Evolutionary conservation across 306 rosid genomes (phyloP).

Genomic region (Cucurbita argyrosperma): DNA sequence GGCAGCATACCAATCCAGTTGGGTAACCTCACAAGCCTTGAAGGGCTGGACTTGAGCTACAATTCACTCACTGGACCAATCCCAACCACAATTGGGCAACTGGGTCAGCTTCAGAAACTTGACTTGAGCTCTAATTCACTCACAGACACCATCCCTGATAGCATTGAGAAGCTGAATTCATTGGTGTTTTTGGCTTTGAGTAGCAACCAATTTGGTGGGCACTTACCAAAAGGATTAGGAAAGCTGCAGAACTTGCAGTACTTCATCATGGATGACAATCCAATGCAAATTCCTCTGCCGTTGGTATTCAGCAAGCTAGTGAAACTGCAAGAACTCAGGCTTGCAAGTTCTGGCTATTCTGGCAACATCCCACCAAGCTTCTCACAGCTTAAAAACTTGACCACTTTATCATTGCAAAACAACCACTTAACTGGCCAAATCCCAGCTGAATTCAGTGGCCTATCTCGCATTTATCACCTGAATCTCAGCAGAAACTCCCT

Average conservation of each 20-base stretch:
- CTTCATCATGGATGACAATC: conserved; percentile 37
- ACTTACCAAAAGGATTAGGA: conserved; percentile 22
- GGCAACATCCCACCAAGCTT: conserved; percentile 31
- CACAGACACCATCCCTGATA: conserved; percentile 19
- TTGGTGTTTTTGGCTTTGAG: conserved; percentile 33
- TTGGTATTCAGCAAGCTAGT: conserved; percentile 18
- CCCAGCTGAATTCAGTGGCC: conserved; percentile 20
- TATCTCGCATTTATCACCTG: conserved; percentile 35
- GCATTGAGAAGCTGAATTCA: conserved; percentile 13
- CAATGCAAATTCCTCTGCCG: conserved; percentile 26
- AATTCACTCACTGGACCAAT: conserved; percentile 25
- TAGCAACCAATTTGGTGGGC: conserved; percentile 22
- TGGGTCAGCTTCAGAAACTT: conserved; percentile 34
- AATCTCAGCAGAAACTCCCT: conserved; percentile 31
- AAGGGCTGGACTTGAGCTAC: conserved; percentile 39
- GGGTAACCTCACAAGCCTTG: conserved; percentile 28
- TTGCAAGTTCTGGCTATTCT: conserved; percentile 28
- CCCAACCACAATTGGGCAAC: conserved; percentile 26
- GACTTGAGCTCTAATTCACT: conserved; percentile 41
- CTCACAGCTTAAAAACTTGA: conserved; percentile 23
- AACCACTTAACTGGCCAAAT: conserved; percentile 25
- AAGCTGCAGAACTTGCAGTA: conserved; percentile 35
- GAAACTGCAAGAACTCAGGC: conserved; percentile 39
- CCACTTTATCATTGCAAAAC: conserved; percentile 36
- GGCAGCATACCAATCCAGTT: conserved; percentile 20